Base-by-base conservation (phyloP, 2,329 filamentous ascomycete genomes). In the Grosmannia serpens region DNA sequence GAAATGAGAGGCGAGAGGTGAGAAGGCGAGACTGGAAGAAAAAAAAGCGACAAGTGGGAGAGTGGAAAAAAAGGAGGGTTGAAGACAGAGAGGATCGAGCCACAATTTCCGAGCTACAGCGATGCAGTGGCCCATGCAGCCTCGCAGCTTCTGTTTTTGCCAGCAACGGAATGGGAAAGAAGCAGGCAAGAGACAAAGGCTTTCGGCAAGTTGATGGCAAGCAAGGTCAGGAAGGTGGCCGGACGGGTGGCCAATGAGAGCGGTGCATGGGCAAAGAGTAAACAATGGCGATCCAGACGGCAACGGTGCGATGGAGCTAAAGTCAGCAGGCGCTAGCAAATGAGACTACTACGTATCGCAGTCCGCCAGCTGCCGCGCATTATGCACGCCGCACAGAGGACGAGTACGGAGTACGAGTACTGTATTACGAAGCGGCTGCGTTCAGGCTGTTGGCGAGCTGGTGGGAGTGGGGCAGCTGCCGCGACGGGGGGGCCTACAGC, bases 261-360 rank as follows among this genome's bases (percentile, higher is more conserved):
- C 55, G 47, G 11, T 49, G 47, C 15, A 27, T 41, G 27, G 49
- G 51, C 46, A 26, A 57, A 55, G 58, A 60, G 62, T 65, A 65
- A 65, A 65, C 64, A 65, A 64, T 60, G 58, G 60, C 38, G 49
- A 46, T 57, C 17, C 38, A 38, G 38, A 29, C 49, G 47, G 56
- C 56, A 46, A 55, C 53, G 57, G 60, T n/a, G 44, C 49, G 54
- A 51, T 58, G 35, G 46, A 31, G 33, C 52, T 58, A 58, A 46
- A 24, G 44, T 17, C 38, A 35, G 44, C 11, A 33, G 22, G 24
- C 22, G 46, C 46, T 29, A 50, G 15, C 47, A 9, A 20, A 26
- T 29, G 24, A 5, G 24, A 24, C 15, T 11, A n/a, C n/a, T n/a
- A n/a, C n/a, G n/a, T 27, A 15, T 50, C 26, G 47, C 13, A 29